Base-by-base conservation (phyloP, 2,329 filamentous ascomycete species). In the Alternaria panax region DNA sequence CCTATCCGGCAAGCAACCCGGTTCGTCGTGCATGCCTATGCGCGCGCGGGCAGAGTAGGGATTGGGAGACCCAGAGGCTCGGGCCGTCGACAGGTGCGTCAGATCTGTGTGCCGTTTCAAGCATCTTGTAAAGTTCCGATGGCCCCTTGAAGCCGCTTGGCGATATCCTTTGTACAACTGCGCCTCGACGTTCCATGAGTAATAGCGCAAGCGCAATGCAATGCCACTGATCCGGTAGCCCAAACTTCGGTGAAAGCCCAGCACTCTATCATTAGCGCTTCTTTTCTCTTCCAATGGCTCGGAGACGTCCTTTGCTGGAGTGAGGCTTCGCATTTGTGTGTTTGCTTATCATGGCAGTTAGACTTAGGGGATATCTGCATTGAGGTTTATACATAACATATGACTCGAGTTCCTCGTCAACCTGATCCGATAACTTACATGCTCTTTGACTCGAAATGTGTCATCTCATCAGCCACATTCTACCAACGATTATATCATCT, bases 161-260 rank as follows among this genome's bases (percentile, higher is more conserved):
- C 74, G 72, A 75, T 77, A 75, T 71, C 65, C 57, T 24, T 60
- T 73, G 75, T 77, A 67, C 65, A 38, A 75, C 73, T 48, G 48
- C 46, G 65, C 62, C 63, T 61, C 59, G 61, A 57, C 59, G 63
- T 60, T 66, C 65, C 65, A 64, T 60, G 65, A 63, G 65, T 54
- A 59, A 60, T 67, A 62, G 68, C 62, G 59, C 65, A 59, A 60
- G 60, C 66, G 60, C 60, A 61, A 71, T 74, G 72, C 71, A 74
- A 53, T 48, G 54, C 54, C 65, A 67, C 70, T 54, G 57, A 73
- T 73, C 51, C 54, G 68, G 71, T 42, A 63, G 43, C 50, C 47
- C 43, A 62, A 68, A 62, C 51, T 56, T 70, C 63, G 62, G 63
- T 69, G 65, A 66, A 58, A 28, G 54, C 45, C 57, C 65, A 62